phyloP scores from a whole-genome alignment of 441 rosid species.

The Kokia cookei region DNA sequence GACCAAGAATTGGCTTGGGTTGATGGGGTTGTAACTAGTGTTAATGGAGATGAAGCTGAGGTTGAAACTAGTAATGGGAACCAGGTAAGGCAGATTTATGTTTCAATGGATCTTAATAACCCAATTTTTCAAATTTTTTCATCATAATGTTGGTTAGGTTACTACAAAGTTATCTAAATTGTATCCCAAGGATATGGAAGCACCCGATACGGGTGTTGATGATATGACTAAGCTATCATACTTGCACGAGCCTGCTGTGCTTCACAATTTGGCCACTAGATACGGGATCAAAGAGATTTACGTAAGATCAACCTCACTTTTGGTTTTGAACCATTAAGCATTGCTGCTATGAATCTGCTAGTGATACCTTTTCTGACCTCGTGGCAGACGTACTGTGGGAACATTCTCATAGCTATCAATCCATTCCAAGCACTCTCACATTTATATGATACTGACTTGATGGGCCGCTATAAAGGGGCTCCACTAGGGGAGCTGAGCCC shows the following conservation, averaged over 20 bases:
- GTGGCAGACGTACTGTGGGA: constrained; percentile 84
- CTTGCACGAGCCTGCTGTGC: constrained; percentile 82
- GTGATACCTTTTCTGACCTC: constrained; percentile 33
- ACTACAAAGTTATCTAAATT: constrained; percentile 46
- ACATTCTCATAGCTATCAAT: constrained; percentile 89
- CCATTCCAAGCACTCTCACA: constrained; percentile 74
- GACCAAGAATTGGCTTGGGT: constrained; percentile 60
- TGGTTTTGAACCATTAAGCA: constrained; percentile 16
- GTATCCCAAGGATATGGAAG: constrained; percentile 60
- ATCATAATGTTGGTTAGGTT: constrained; percentile 34
- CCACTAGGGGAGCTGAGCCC: constrained; percentile 52
- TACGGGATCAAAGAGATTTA: constrained; percentile 62
- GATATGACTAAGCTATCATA: constrained; percentile 87
- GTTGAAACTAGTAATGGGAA: constrained; percentile 43
- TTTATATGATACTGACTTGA: constrained; percentile 42
- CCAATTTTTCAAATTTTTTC: not conserved
- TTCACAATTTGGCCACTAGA: constrained; percentile 65
- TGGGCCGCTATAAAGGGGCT: constrained; percentile 66
- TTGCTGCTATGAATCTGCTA: constrained; percentile 27
- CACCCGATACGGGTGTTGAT: constrained; percentile 70
- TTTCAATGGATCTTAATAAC: not conserved
- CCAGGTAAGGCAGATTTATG: constrained; percentile 26
- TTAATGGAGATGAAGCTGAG: constrained; percentile 58
- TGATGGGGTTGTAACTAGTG: constrained; percentile 59
- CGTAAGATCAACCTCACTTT: constrained; percentile 43